These are phyloP conservation scores for Pseudopyrenochaeta lycopersici DNA, from an alignment of 2,329 filamentous ascomycete genomes.

Conservation along the genomic window DNA sequence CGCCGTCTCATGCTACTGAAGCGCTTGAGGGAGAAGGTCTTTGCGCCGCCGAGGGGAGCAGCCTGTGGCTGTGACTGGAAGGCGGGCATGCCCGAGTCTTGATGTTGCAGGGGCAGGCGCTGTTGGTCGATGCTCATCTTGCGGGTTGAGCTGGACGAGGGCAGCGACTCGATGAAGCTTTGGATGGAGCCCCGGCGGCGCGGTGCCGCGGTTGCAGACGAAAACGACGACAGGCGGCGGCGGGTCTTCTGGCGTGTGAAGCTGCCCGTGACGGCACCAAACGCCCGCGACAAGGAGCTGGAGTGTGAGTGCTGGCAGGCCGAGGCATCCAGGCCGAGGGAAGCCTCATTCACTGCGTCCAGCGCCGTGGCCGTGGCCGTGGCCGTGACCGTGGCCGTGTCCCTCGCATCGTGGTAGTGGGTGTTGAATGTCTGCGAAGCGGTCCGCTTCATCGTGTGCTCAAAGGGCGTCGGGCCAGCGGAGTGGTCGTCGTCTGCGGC, in stretches of 20 bases:
- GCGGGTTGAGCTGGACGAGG: conserved; percentile 23
- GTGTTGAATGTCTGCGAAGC: conserved; percentile 49
- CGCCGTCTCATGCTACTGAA: conserved; percentile 44
- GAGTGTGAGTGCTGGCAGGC: conserved; percentile 31
- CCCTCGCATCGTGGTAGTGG: conserved; percentile 32
- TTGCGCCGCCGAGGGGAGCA: conserved; percentile 18
- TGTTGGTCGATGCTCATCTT: conserved; percentile 32
- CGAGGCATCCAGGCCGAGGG: conserved; percentile 17
- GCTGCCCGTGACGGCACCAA: conserved; percentile 36
- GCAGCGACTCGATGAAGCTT: conserved; percentile 33
- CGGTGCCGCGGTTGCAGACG: conserved; percentile 30
- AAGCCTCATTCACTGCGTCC: conserved; percentile 41
- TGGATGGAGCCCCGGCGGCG: conserved; percentile 42
- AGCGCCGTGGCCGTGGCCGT: conserved; percentile 34
- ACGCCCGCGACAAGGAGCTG: conserved; percentile 41
- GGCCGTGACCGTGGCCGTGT: conserved; percentile 31
- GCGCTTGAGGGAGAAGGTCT: conserved; percentile 38
- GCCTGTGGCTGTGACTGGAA: conserved; percentile 20
- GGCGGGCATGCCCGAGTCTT: conserved; percentile 43
- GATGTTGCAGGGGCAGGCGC: conserved; percentile 39
- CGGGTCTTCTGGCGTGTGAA: conserved; percentile 46
- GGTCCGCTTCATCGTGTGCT: conserved; percentile 47
- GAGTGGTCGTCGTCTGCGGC: conserved; percentile 51
- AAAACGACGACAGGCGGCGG: conserved; percentile 44
- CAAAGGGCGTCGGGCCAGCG: conserved; percentile 23